These are phyloP conservation scores for Diaporthe velutina DNA, from an alignment of 2,329 filamentous ascomycete genomes.

Conservation along the genomic window DNA sequence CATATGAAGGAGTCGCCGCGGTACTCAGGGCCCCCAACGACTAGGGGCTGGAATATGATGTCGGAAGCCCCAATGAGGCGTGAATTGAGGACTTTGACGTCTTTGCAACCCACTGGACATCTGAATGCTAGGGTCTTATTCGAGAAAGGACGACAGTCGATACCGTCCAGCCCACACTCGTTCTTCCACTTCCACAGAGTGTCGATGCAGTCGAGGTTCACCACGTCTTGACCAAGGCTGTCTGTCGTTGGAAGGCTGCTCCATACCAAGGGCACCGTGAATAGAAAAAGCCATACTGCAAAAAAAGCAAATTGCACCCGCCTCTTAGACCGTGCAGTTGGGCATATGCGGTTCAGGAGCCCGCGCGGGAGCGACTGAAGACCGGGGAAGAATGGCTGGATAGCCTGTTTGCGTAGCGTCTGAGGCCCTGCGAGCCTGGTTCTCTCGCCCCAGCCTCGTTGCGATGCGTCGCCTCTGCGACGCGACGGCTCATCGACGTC, in stretches of 20 bases:
- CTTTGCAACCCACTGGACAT: conserved; percentile 70
- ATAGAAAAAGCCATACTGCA: background rate
- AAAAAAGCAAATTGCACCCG: background rate
- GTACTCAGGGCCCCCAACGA: conserved; percentile 81
- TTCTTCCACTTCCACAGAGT: conserved; percentile 69
- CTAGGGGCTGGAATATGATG: conserved; percentile 72
- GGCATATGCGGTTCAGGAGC: background rate
- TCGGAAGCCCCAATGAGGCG: conserved; percentile 77
- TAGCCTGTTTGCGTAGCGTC: background rate
- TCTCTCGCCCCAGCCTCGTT: background rate
- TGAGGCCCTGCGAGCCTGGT: background rate
- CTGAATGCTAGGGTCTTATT: conserved; percentile 68
- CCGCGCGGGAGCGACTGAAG: background rate
- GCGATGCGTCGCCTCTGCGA: too few relatives aligned
- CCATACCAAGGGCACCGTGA: background rate
- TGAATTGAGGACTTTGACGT: conserved; percentile 72
- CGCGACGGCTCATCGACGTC: background rate
- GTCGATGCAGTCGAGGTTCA: conserved; percentile 64
- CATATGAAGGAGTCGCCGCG: conserved; percentile 88
- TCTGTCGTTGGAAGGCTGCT: conserved; percentile 15
- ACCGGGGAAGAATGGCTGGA: background rate
- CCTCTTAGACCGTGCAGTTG: background rate
- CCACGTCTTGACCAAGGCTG: conserved; percentile 6
- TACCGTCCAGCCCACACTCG: conserved; percentile 70
- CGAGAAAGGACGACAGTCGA: conserved; percentile 70